phyloP scores from a whole-genome alignment of 2,329 filamentous ascomycete species.

The Paecilomyces dactylethromorphus region DNA sequence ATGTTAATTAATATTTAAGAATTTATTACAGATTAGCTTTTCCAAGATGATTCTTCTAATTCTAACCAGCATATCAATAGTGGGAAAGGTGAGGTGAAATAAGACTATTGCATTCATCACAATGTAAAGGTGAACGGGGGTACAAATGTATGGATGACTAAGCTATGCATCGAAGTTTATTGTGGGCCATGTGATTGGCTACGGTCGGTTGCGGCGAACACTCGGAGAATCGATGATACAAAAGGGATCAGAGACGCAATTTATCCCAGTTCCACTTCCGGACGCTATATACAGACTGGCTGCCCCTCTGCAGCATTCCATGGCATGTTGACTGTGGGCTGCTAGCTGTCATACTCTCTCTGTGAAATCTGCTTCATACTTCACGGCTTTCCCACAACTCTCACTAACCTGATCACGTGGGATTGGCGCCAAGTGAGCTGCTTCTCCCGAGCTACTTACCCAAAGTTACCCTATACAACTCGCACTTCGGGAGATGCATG shows the following conservation, averaged over 20 bases:
- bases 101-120: neutral
- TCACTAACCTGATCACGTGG: constrained; percentile 13
- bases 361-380: neutral
- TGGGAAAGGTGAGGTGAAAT: neutral
- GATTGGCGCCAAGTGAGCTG: constrained; percentile 12
- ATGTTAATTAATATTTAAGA: no score
- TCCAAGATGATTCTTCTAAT: neutral
- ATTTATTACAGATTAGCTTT: no score
- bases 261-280: neutral
- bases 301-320: neutral
- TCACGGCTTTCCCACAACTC: neutral
- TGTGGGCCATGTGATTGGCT: constrained; percentile 3
- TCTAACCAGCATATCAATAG: neutral
- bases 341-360: neutral
- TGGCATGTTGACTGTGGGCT: neutral
- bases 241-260: constrained; percentile 3
- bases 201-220: constrained; percentile 1
- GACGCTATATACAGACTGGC: neutral
- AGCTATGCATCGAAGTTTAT: neutral
- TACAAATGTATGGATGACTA: neutral
- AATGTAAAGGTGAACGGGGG: neutral
- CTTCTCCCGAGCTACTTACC: constrained; percentile 15
- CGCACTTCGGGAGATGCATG: constrained; percentile 8
- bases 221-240: constrained; percentile 1
- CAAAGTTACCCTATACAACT: constrained; percentile 11